Evolutionary conservation across 768 basidiomycete genomes (phyloP).

Genomic region (Boletus subcaerulescens): DNA sequence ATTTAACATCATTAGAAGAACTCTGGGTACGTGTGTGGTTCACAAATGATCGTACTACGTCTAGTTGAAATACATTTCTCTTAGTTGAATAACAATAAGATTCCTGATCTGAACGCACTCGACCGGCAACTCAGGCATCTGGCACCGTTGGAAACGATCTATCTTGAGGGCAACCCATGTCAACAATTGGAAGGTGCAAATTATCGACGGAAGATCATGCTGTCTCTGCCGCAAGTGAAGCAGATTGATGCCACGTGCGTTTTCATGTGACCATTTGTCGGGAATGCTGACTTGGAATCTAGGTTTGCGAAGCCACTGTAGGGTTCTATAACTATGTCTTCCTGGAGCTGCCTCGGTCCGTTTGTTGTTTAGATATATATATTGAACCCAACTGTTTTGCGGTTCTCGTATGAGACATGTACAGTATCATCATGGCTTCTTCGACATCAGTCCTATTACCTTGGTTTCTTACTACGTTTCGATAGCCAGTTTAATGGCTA

Average conservation of each 20-base stretch:
- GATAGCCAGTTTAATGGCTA: no score
- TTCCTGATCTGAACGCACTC: conserved; percentile 65
- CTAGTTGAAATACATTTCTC: background rate
- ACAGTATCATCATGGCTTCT: background rate
- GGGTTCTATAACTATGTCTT: conserved; percentile 58
- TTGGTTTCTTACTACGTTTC: background rate
- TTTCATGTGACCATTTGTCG: background rate
- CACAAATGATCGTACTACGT: background rate
- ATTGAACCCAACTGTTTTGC: background rate
- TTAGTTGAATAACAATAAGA: conserved; percentile 86
- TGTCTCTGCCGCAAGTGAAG: conserved; percentile 82
- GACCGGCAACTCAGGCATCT: conserved; percentile 64
- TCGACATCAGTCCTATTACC: background rate
- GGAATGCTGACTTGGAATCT: conserved; percentile 1
- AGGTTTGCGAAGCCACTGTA: conserved; percentile 68
- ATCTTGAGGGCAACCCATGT: conserved; percentile 94
- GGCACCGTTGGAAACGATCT: conserved; percentile 74
- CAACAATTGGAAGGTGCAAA: conserved; percentile 71
- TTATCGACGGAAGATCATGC: conserved; percentile 87
- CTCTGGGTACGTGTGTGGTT: conserved; percentile 69
- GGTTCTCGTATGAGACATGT: background rate
- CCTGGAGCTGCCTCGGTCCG: background rate
- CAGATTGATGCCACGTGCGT: conserved; percentile 97
- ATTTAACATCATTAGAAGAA: conserved; percentile 78
- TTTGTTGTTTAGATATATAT: conserved; percentile 40